Base-by-base conservation (phyloP, 495 filamentous ascomycete genomes). In the Aspergillus mulundensis region DNA sequence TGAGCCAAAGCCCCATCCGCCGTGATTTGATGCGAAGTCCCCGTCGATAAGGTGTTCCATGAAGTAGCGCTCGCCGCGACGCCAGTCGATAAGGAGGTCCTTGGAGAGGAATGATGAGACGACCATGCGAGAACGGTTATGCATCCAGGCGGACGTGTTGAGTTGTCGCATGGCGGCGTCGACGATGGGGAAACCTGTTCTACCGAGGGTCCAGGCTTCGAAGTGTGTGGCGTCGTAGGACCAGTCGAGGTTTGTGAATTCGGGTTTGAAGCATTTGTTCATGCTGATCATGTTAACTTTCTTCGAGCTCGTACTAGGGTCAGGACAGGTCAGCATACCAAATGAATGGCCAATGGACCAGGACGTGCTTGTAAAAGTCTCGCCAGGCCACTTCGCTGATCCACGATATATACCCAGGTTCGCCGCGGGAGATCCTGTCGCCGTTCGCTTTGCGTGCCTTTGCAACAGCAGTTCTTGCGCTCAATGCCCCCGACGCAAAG, bases 131-230 rank as follows among this genome's bases (percentile, higher is more conserved):
- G 85, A 84, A 2, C 92, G 87, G 72, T 97, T 96, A 69, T 93
- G 91, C 88, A 96, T 90, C 72, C 85, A 95, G 7, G 86, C 89
- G 47, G 76, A 84, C 28, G 80, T 62, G 20, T 73, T 75, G 3
- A 96, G 66, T 67, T 95, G 90, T 19, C 92, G 84, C 92, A 97
- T 97, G 0, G 90, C 88, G 0, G 92, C 92, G 68, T 97, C 92
- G 58, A 96, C 86, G 62, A 96, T 86, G 0, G 92, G 91, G 64
- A 79, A 93, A 0, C 91, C 92, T 0, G 92, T 96, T 40, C 73
- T 80, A 21, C 92, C 92, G 15, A 81, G 70, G 50, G 82, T 84
- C 92, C 92, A 97, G 28, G 82, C 81, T 15, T 73, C 56, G 76
- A 97, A 96, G 25, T 76, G 68, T 3, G 79, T 75, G 3, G 70